Evolutionary conservation across 345 rosid genomes (phyloP), one percentile per base, ranked within the genome.

Genomic region (Salix dunnii): DNA sequence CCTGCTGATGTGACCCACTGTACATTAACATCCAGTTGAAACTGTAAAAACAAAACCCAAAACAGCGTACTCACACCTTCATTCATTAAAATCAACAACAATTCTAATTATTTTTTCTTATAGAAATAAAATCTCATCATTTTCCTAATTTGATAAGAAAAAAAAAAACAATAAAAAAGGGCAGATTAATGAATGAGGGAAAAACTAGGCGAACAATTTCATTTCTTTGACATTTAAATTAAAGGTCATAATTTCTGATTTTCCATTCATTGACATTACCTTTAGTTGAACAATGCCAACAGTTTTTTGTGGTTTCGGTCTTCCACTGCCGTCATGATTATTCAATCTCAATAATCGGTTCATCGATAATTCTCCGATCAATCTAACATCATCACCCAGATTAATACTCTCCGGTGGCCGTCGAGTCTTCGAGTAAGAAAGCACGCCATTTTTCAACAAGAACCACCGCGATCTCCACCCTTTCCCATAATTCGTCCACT

Each of bases 1-100:
- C 94, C 96, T 90, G 97, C 86, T 92, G 97, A 92, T 92, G 97
- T 92, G 99, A 92, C 99, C 97, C 94, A 95, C 97, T 89, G 78
- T 23, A 80, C 85, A 89, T 84, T 81, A 87, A 91, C 98, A 85
- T 76, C 81, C 89, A 91, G 98, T 91, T 84, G 80, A 88, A 82
- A 82, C 91, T 82, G 91, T 84, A 78, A 81, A 83, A 84, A 70
- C 70, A 33, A 31, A 76, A 27, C 17, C 68, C 68, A 64, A 64
- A 64, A 64, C 36, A 64, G 27, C n/a, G 62, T 9, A 55, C 63
- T n/a, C 63, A 27, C 3, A 6, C 36, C 36, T n/a, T 27, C 28
- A 23, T 21, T 1, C 16, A 23, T 58, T 58, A 23, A 58, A 58
- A 58, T 58, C 63, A 58, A 58, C 12, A 23, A 3, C 63, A 58